Conservation (phyloP, 768 basidiomycete genomes). For the Phanerochaete sordida region DNA sequence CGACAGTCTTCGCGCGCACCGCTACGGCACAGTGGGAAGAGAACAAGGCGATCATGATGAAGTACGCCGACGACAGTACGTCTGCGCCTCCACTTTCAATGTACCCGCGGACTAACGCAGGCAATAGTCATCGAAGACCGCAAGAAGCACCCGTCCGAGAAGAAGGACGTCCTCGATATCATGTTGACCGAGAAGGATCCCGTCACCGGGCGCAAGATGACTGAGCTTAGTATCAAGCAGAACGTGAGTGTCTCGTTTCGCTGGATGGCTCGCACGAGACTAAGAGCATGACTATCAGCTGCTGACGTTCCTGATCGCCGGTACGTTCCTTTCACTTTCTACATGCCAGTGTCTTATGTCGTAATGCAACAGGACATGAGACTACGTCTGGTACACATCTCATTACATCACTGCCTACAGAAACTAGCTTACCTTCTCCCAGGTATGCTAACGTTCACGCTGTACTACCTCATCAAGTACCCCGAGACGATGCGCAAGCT, state of each 20-base stretch:
- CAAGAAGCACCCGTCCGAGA: slow-evolving; percentile 34
- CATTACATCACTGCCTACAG: neutral
- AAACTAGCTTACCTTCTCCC: neutral
- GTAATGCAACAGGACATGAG: slow-evolving; percentile 29
- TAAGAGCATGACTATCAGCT: slow-evolving; percentile 27
- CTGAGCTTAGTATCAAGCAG: slow-evolving; percentile 37
- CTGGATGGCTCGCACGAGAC: neutral
- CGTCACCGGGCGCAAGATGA: slow-evolving; percentile 38
- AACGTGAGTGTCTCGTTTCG: slow-evolving; percentile 29
- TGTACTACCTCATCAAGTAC: slow-evolving; percentile 43
- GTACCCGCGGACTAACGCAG: neutral
- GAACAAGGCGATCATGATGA: slow-evolving; percentile 37
- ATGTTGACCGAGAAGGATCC: slow-evolving; percentile 45
- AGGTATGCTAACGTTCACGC: slow-evolving; percentile 38
- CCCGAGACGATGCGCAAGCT: slow-evolving; percentile 41
- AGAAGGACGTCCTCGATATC: slow-evolving; percentile 40
- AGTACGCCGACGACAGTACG: slow-evolving; percentile 38
- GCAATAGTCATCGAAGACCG: slow-evolving; percentile 36
- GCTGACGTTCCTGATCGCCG: slow-evolving; percentile 49
- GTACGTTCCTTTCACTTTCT: slow-evolving; percentile 16
- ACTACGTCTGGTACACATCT: slow-evolving; percentile 30
- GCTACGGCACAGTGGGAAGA: slow-evolving; percentile 35
- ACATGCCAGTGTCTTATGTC: neutral
- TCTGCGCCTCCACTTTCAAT: neutral
- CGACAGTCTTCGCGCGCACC: slow-evolving; percentile 31